These are phyloP conservation scores for Alternaria sp. DNA, from an alignment of 2,329 filamentous ascomycete genomes.

Conservation along the genomic window DNA sequence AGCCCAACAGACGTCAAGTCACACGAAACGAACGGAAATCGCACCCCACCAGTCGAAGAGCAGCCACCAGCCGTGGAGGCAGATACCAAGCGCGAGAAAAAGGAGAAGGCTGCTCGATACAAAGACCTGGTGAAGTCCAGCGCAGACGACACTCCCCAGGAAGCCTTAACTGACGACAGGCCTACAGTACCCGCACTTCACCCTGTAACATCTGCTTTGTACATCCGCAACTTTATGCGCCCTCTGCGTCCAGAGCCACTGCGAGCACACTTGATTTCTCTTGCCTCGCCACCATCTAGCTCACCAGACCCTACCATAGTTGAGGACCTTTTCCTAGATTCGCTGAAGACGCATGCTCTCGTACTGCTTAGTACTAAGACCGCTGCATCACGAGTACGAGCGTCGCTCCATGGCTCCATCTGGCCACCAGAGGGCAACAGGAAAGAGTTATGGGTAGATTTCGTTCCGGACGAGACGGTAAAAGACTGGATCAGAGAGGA, in stretches of 20 bases:
- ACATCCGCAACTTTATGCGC: constrained; percentile 90
- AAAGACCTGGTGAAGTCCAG: constrained; percentile 42
- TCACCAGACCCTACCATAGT: constrained; percentile 64
- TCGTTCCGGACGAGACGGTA: constrained; percentile 79
- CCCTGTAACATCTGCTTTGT: constrained; percentile 63
- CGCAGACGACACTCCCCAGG: constrained; percentile 15
- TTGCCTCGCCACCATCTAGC: constrained; percentile 69
- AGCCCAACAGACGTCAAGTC: constrained; percentile 13
- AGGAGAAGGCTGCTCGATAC: constrained; percentile 46
- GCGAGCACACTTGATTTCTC: constrained; percentile 70
- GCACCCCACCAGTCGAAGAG: constrained; percentile 4
- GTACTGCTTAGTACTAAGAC: constrained; percentile 73
- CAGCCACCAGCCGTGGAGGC: constrained; percentile 10
- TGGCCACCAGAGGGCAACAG: constrained; percentile 90
- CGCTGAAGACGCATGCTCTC: constrained; percentile 87
- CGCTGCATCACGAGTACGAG: constrained; percentile 79
- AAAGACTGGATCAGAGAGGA: constrained; percentile 72
- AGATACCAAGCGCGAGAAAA: constrained; percentile 29
- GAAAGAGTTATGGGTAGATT: constrained; percentile 88
- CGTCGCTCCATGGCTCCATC: constrained; percentile 76
- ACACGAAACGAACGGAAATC: constrained; percentile 6
- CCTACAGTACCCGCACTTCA: constrained; percentile 51
- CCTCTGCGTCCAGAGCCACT: constrained; percentile 76
- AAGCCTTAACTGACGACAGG: constrained; percentile 39
- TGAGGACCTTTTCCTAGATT: constrained; percentile 78